A percentile compares a stretch with the other conserved stretches of the same genome.
phyloP scores from a whole-genome alignment of 352 stramenopile genomes.

The Phytophthora cajani region DNA sequence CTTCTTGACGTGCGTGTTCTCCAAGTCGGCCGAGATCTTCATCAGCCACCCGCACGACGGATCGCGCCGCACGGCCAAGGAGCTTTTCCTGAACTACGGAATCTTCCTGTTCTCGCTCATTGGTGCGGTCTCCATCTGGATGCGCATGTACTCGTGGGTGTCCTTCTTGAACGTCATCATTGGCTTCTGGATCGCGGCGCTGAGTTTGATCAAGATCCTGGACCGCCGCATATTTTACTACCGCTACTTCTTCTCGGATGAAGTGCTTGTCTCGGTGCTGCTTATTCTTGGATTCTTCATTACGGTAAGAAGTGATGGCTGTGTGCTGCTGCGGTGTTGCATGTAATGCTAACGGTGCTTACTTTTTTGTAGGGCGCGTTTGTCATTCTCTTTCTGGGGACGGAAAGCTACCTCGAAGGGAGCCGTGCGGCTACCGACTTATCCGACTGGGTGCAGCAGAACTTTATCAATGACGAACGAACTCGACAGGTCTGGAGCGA shows the following conservation, averaged over 20 bases:
- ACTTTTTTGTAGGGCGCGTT: constrained; percentile 64
- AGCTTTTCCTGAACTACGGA: constrained; percentile 89
- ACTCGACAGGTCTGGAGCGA: constrained; percentile 84
- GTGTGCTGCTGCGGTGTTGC: neutral
- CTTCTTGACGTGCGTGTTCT: constrained; percentile 82
- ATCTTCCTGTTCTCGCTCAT: constrained; percentile 89
- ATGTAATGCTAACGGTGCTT: neutral
- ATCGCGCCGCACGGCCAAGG: constrained; percentile 70
- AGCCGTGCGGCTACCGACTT: constrained; percentile 75
- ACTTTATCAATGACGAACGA: constrained; percentile 90
- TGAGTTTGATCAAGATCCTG: constrained; percentile 82
- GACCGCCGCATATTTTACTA: constrained; percentile 90
- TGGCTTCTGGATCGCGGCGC: constrained; percentile 65
- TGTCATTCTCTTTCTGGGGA: constrained; percentile 84
- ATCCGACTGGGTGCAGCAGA: constrained; percentile 84
- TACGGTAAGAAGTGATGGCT: constrained; percentile 49
- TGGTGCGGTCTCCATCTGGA: constrained; percentile 85
- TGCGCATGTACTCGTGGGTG: constrained; percentile 84
- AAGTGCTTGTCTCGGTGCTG: constrained; percentile 82
- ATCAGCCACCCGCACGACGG: constrained; percentile 74
- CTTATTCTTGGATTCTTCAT: constrained; percentile 87
- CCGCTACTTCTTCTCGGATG: constrained; percentile 88
- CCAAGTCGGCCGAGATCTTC: constrained; percentile 81
- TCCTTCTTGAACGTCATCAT: constrained; percentile 81
- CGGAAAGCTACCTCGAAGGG: constrained; percentile 88